phyloP scores from a whole-genome alignment of 352 stramenopile species.

The Globisporangium radiosum region DNA sequence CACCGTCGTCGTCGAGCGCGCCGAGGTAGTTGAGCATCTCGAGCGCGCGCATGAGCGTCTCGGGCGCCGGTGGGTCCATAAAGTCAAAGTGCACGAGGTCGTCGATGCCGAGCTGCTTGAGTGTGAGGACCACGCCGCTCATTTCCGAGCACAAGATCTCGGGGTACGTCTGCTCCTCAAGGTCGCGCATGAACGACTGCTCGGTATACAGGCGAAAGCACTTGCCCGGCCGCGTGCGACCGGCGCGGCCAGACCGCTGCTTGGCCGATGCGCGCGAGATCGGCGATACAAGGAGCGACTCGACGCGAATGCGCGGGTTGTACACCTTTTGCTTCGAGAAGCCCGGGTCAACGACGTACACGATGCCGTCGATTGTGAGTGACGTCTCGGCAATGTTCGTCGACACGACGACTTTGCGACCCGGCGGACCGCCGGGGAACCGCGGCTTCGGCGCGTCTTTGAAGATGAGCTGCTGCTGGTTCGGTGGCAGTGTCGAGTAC shows the following conservation, averaged over 20 bases:
- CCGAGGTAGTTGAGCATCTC: slow-evolving; percentile 98
- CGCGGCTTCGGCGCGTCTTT: slow-evolving; percentile 92
- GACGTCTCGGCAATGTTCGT: slow-evolving; percentile 99
- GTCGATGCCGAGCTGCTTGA: slow-evolving; percentile 98
- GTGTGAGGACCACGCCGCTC: slow-evolving; percentile 94
- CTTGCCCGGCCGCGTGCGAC: slow-evolving; percentile 89
- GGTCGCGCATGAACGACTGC: slow-evolving; percentile 94
- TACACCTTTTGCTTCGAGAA: slow-evolving; percentile 99
- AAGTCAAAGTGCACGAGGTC: slow-evolving; percentile 99
- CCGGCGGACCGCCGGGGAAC: slow-evolving; percentile 77
- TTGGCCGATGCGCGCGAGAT: slow-evolving; percentile 96
- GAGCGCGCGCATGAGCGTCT: slow-evolving; percentile 97
- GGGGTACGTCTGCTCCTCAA: slow-evolving; percentile 98
- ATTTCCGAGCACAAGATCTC: slow-evolving; percentile 98
- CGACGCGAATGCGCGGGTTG: slow-evolving; percentile 97
- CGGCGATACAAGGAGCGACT: slow-evolving; percentile 97
- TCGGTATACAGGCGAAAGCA: slow-evolving; percentile 98
- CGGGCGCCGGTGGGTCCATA: slow-evolving; percentile 97
- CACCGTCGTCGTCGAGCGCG: slow-evolving; percentile 96
- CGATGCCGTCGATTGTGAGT: slow-evolving; percentile 99
- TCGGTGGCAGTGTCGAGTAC: slow-evolving; percentile 97
- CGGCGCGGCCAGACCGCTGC: slow-evolving; percentile 90
- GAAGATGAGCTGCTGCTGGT: slow-evolving; percentile 99
- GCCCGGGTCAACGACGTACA: slow-evolving; percentile 99
- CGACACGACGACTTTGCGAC: slow-evolving; percentile 96